Percentiles rank a stretch among this genome's conserved stretches.
phyloP scores from a whole-genome alignment of 345 rosid genomes.

The Limnanthes douglasii region DNA sequence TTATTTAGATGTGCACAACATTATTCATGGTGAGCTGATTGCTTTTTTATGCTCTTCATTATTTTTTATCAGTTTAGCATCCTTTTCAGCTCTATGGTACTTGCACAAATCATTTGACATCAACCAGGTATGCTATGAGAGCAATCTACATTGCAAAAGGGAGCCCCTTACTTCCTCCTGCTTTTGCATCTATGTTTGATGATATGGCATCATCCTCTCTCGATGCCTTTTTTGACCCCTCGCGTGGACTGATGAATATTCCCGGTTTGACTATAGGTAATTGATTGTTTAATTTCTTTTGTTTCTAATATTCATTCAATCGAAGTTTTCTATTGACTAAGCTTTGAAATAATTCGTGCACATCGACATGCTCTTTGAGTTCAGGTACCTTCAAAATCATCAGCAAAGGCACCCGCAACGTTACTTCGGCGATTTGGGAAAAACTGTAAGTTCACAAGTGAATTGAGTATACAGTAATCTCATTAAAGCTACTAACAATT shows the following conservation, averaged over 20 bases:
- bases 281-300: too few species aligned
- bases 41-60: conserved; percentile 1
- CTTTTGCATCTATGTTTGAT: conserved; percentile 77
- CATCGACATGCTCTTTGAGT: too few species aligned
- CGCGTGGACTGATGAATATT: conserved; percentile 52
- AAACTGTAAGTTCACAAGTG: conserved; percentile 42
- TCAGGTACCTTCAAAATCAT: conserved; percentile 78
- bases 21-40: conserved; percentile 62
- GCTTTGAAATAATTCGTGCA: neutral
- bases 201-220: conserved; percentile 88
- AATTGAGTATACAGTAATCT: conserved; percentile 5
- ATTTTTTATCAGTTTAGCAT: conserved; percentile 3
- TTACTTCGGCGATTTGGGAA: conserved; percentile 86
- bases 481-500: conserved; percentile 9
- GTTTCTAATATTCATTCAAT: conserved; percentile 2
- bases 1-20: conserved; percentile 65
- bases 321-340: neutral
- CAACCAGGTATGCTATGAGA: conserved; percentile 80
- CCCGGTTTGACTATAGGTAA: conserved; percentile 80
- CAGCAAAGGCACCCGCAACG: conserved; percentile 61
- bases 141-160: conserved; percentile 89
- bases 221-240: conserved; percentile 92
- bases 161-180: conserved; percentile 79
- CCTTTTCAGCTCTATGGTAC: conserved; percentile 2
- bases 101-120: conserved; percentile 4